A percentile compares a stretch with the other conserved stretches of the same genome.
Conservation (phyloP, 257 asterid species). For the Ehretia macrophylla region DNA sequence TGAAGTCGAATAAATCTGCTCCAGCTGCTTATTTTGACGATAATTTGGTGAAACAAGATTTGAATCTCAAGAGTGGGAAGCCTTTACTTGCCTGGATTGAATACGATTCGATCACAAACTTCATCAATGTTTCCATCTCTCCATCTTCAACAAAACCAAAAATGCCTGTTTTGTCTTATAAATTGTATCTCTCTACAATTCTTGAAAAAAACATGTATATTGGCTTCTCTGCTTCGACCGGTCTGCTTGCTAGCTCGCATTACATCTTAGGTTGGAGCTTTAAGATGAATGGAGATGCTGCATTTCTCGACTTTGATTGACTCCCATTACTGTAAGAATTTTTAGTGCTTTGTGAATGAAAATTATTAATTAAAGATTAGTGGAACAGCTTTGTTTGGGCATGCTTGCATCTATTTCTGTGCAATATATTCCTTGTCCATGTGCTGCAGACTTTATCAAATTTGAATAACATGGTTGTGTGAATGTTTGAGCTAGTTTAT, state of each 20-base stretch:
- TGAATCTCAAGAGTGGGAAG: slow-evolving; percentile 48
- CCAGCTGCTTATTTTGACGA: slow-evolving; percentile 38
- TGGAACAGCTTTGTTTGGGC: too few species aligned
- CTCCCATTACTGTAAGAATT: too few species aligned
- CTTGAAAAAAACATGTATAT: slow-evolving; percentile 45
- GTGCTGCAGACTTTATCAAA: too few species aligned
- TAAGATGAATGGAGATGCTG: slow-evolving; percentile 42
- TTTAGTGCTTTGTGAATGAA: too few species aligned
- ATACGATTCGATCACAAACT: slow-evolving; percentile 34
- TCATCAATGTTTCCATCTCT: slow-evolving; percentile 47
- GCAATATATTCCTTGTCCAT: too few species aligned
- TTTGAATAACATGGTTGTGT: too few species aligned
- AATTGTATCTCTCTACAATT: slow-evolving; percentile 44
- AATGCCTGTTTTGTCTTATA: slow-evolving; percentile 37
- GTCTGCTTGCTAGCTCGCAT: slow-evolving; percentile 59
- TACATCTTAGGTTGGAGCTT: slow-evolving; percentile 84
- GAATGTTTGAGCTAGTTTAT: too few species aligned
- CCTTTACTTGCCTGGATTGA: slow-evolving; percentile 61
- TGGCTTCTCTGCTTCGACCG: slow-evolving; percentile 76
- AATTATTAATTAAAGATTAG: too few species aligned
- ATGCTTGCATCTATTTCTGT: too few species aligned
- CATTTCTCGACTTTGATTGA: slow-evolving; percentile 29
- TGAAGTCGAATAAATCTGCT: slow-evolving; percentile 44
- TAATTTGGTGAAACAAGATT: slow-evolving; percentile 20
- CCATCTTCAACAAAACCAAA: slow-evolving; percentile 38